A percentile compares a stretch with the other conserved stretches of the same genome.
Evolutionary conservation across 805 yeast species (phyloP).

Genomic region (Yamadazyma sp.): DNA sequence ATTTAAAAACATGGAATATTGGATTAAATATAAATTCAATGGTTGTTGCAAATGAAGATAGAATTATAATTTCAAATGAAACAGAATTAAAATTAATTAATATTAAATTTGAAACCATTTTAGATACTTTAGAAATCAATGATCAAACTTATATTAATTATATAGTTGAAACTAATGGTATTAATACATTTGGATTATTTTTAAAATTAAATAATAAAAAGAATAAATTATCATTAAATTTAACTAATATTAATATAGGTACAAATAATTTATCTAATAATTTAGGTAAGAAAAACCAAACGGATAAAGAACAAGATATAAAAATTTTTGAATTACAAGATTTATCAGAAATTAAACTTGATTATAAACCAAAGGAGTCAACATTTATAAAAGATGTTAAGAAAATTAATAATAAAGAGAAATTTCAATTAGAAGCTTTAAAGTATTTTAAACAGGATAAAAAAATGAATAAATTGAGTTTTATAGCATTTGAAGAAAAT

Average conservation of each 20-base stretch:
- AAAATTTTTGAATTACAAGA: conserved; percentile 2
- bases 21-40: conserved; percentile 23
- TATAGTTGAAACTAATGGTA: conserved; percentile 41
- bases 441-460: conserved; percentile 9
- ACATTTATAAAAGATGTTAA: neutral
- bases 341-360: neutral
- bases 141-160: conserved; percentile 15
- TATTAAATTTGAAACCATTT: conserved; percentile 40
- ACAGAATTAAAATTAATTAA: conserved; percentile 43
- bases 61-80: conserved; percentile 42
- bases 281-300: conserved; percentile 65
- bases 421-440: conserved; percentile 9
- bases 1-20: conserved; percentile 4
- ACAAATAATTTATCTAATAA: conserved; percentile 66
- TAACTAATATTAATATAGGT: conserved; percentile 58
- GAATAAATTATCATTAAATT: conserved; percentile 41
- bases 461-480: conserved; percentile 14
- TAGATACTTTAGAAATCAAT: conserved; percentile 26
- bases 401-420: neutral
- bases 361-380: neutral
- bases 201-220: conserved; percentile 40
- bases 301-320: neutral
- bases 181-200: conserved; percentile 41
- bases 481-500: conserved; percentile 48
- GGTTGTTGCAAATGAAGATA: conserved; percentile 40